phyloP scores from a whole-genome alignment of 2,329 filamentous ascomycete genomes.

The Amauroascus verrucosus region DNA sequence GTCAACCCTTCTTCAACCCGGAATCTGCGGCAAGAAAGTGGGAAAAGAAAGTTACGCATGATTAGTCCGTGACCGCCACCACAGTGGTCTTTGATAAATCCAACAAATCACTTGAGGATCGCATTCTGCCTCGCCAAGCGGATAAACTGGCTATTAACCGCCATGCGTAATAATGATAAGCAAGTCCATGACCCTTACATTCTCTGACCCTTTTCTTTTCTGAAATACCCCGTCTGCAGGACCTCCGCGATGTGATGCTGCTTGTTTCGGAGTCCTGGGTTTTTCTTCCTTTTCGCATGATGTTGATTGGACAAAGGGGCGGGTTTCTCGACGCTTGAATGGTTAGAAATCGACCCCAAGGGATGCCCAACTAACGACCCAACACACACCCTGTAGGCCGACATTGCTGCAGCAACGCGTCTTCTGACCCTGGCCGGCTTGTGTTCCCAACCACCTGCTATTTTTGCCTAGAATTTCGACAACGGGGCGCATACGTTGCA shows the following conservation, averaged over 20 bases:
- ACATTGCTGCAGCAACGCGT: slow-evolving; percentile 6
- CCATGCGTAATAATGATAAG: background rate
- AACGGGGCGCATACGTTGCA: too few species aligned
- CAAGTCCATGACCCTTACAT: slow-evolving; percentile 2
- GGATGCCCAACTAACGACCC: slow-evolving; percentile 8
- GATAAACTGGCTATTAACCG: background rate
- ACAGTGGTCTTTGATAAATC: background rate
- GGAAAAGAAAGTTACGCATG: background rate
- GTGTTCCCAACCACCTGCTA: slow-evolving; percentile 1
- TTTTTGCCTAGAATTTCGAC: too few species aligned
- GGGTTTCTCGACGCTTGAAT: slow-evolving; percentile 1
- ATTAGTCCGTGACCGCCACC: background rate
- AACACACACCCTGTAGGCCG: background rate
- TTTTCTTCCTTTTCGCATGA: background rate
- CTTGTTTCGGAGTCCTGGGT: background rate
- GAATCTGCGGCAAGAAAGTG: background rate
- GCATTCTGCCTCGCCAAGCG: background rate
- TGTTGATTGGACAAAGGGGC: background rate
- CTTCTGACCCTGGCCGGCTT: slow-evolving; percentile 8
- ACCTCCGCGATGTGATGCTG: too few species aligned
- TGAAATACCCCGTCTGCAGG: background rate
- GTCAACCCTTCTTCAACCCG: background rate
- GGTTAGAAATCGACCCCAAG: slow-evolving; percentile 1
- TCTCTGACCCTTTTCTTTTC: background rate
- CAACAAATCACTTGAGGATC: background rate